Percentiles rank a stretch among this genome's conserved stretches.
phyloP scores from a whole-genome alignment of 1,284 basidiomycete genomes.

The Boletus sp. region DNA sequence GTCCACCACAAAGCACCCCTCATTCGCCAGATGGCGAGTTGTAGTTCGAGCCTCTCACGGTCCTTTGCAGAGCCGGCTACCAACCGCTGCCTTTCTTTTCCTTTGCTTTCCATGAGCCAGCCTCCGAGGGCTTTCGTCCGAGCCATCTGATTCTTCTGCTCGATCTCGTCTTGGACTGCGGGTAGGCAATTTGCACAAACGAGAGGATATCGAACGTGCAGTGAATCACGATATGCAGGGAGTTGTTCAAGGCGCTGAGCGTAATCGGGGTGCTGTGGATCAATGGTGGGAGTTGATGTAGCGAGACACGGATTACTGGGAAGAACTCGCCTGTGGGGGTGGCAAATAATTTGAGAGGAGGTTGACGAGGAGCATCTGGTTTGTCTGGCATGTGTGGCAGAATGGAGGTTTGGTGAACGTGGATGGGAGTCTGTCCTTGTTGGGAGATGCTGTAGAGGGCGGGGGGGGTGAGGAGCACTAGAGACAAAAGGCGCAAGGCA shows the following conservation, averaged over 20 bases:
- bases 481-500: neutral
- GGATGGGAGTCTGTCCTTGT: slow-evolving; percentile 62
- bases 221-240: slow-evolving; percentile 66
- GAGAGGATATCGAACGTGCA: slow-evolving; percentile 81
- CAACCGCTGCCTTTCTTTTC: slow-evolving; percentile 49
- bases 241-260: slow-evolving; percentile 55
- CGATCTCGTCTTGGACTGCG: slow-evolving; percentile 76
- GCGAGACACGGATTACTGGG: neutral
- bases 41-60: slow-evolving; percentile 39
- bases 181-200: slow-evolving; percentile 75
- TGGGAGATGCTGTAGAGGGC: slow-evolving; percentile 51
- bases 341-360: slow-evolving; percentile 87
- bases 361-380: slow-evolving; percentile 82
- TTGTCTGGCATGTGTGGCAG: slow-evolving; percentile 85
- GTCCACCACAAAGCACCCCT: slow-evolving; percentile 60
- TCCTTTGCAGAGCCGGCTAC: slow-evolving; percentile 39
- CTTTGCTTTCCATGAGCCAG: slow-evolving; percentile 60
- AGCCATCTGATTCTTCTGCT: slow-evolving; percentile 74
- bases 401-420: slow-evolving; percentile 60
- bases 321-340: slow-evolving; percentile 48
- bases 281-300: neutral
- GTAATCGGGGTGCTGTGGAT: slow-evolving; percentile 66
- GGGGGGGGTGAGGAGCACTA: slow-evolving; percentile 3
- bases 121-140: slow-evolving; percentile 72
- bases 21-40: slow-evolving; percentile 56